Evolutionary conservation across 2,329 filamentous ascomycete genomes (phyloP), one percentile per base, ranked within the genome.

Genomic region (Cordyceps javanica): DNA sequence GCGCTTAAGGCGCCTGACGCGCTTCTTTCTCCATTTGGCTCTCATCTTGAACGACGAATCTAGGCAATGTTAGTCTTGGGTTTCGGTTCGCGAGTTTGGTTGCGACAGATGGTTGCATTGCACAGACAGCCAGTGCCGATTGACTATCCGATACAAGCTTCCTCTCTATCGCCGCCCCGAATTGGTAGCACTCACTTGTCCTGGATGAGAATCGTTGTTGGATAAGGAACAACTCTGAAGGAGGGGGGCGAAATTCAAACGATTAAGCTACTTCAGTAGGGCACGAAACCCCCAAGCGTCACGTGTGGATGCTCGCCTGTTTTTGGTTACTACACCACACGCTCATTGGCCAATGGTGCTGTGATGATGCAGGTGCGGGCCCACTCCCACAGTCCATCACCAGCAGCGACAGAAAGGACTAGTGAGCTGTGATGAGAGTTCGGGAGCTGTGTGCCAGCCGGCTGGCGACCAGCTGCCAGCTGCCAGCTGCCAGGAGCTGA

Each of bases 1-100:
- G 77, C 92, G 89, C 89, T 97, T 97, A 79, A 99, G 91, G 80
- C 94, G 88, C 74, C 94, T 86, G 82, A 96, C 92, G 78, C 94
- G 87, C 93, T 99, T 99, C 90, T 99, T 99, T 86, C 93, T 94
- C 94, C 94, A 97, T 86, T 97, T 97, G 76, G 91, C 92, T 94
- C 93, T 82, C 83, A 87, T 85, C 80, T 79, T 85, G 81, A 79
- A 78, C 75, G 68, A 69, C 66, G 66, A 67, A 63, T 63, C 67
- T 69, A 62, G 54, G 55, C 50, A 46, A 49, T 56, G 61, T 66
- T 64, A 66, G 66, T 62, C 9, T 42, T 30, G 16, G n/a, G n/a
- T 32, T 50, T 34, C 5, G 9, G 30, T 28, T 9, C 5, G 11
- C 10, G 13, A 5, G 16, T 19, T 26, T 23, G 14, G 28, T 30